A percentile compares a stretch with the other conserved stretches of the same genome.
These are phyloP conservation scores for Sugiyamaella neomexicana DNA, from an alignment of 1,139 yeast genomes.

Conservation along the genomic window DNA sequence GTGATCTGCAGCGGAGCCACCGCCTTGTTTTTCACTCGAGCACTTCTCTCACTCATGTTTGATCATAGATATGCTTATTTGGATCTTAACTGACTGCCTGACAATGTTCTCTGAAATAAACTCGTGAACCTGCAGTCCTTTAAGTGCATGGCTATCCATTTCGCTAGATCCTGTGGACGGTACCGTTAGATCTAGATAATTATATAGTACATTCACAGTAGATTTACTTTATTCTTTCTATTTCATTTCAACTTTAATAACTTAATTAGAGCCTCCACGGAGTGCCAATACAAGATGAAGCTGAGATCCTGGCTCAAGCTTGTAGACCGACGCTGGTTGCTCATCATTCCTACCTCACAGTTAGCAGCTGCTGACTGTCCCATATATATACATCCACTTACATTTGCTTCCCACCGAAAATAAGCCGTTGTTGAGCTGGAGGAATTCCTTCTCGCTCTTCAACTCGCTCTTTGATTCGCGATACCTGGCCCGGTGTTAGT, in stretches of 20 bases:
- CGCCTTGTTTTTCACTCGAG: slow-evolving; percentile 44
- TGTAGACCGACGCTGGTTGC: slow-evolving; percentile 46
- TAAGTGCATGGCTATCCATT: background rate
- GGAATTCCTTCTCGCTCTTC: slow-evolving; percentile 98
- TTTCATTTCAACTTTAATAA: slow-evolving; percentile 12
- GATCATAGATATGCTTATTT: too few relatives aligned
- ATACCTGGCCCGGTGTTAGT: slow-evolving; percentile 42
- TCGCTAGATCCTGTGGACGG: too few relatives aligned
- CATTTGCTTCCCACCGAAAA: slow-evolving; percentile 90
- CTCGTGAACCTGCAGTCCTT: slow-evolving; percentile 10
- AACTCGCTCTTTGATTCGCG: slow-evolving; percentile 84
- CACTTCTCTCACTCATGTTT: slow-evolving; percentile 11
- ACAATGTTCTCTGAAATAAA: background rate
- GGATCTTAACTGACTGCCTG: background rate
- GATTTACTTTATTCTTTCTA: background rate
- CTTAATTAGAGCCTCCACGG: slow-evolving; percentile 63
- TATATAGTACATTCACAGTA: too few relatives aligned
- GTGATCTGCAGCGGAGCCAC: slow-evolving; percentile 54
- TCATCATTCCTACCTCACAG: slow-evolving; percentile 31
- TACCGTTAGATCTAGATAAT: too few relatives aligned
- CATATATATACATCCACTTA: slow-evolving; percentile 38
- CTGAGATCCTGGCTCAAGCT: slow-evolving; percentile 65
- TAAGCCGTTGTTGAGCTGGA: slow-evolving; percentile 90
- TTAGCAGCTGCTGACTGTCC: background rate
- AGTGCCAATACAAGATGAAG: slow-evolving; percentile 86